Evolutionary conservation across 306 rosid genomes (phyloP), one percentile per base, ranked within the genome.

Genomic region (Corylus avellana): DNA sequence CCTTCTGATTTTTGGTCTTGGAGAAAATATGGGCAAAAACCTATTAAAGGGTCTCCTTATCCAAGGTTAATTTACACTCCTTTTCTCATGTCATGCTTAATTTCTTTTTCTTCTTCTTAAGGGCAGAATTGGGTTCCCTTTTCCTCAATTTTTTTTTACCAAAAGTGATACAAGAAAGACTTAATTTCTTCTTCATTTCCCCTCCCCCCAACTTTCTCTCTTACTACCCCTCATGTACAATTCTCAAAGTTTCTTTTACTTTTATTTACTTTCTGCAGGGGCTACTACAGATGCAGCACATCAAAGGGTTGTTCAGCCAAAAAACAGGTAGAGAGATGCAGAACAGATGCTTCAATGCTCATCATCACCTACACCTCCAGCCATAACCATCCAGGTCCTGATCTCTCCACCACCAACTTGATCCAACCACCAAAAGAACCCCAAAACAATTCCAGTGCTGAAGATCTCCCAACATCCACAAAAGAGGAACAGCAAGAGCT

Each of bases 1-100:
- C 97, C 97, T 82, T 89, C 93, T 37, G 98, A 94, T 86, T 85
- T 84, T 50, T 92, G 98, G 98, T 94, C 98, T 74, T 94, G 98
- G 98, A 94, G 98, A 81, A 94, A 92, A 86, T 94, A 94, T 88
- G 98, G 98, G 73, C 98, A 94, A 61, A 94, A 94, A 56, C 97
- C 98, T 20, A 94, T 94, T 64, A 94, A 94, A 70, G 98, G 98
- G 50, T 92, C 98, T 80, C 97, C 98, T 77, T 85, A 89, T 87
- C 98, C 98, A 80, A 91, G 98, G 98, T 93, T 77, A 22, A 22
- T 53, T 32, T 74, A 50, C 77, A 55, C 79, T 77, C 61, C 72
- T 59, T 67, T 54, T 54, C n/a, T 27, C 46, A 6, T 70, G 49
- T 72, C 37, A 44, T 57, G 54, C 46, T 66, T 22, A 22, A 22